Evolutionary conservation across 306 rosid genomes (phyloP), one percentile per base, ranked within the genome.

Genomic region (Prunus dulcis): DNA sequence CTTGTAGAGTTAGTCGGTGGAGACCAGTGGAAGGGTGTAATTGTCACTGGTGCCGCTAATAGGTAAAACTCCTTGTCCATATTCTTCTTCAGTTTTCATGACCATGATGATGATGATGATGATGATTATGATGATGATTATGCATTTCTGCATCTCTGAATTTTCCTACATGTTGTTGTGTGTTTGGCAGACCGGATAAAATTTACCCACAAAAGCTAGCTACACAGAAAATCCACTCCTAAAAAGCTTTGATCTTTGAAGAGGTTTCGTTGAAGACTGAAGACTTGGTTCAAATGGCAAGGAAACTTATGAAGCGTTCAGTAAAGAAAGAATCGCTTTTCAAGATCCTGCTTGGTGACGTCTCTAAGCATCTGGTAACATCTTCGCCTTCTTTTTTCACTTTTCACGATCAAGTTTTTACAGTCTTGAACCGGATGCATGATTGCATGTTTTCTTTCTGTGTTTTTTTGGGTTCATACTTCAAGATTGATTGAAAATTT

Each of bases 11-110:
- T 94, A 80, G 94, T 87, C 45, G 97, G 98, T 43, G 88, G 87
- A 43, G 97, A 86, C 46, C 84, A 90, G 41, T 87, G 97, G 30
- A 87, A 62, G 23, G 97, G 97, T 70, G 96, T 94, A 74, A 90
- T 86, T 82, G 96, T 91, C 56, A 91, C 90, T 76, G 97, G 98
- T 81, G 98, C 98, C 30, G 90, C 97, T 72, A 94, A 94, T 82
- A 90, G 97, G 98, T 88, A 66, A 45, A 55, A 53, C 38, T 65
- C 23, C 3, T 27, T 64, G 18, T 66, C 63, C 53, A 46, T 34
- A 34, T 34, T 34, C 43, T 10, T 81, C 43, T 72, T 62, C 74
- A 19, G 10, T 57, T 65, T 75, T 74, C 57, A 25, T 32, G n/a
- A 6, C 27, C 47, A 32, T 49, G 32, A 70, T 13, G 17, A 30